Base-by-base conservation (phyloP, 805 yeast genomes). In the Blastobotrys terrestris region DNA sequence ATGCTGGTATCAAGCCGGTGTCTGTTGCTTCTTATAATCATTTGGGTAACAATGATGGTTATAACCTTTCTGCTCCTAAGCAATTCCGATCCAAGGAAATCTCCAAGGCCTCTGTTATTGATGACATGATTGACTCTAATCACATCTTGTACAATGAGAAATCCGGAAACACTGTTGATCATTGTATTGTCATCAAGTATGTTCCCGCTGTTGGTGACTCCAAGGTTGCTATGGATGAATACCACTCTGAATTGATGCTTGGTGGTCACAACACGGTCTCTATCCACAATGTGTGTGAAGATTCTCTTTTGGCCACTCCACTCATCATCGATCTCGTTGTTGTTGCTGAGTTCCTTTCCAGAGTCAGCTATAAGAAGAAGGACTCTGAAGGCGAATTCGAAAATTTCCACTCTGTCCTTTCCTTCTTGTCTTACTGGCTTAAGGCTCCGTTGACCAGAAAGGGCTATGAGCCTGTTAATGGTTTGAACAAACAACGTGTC, bases 171-270 rank as follows among this genome's bases (percentile, higher is more conserved):
- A 78, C 77, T 57, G 85, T 92, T 57, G 97, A 91, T 66, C 98
- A 91, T 71, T 86, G 95, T 73, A 91, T 91, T 69, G 97, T 91
- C 56, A 91, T 91, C 76, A 91, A 91, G 74, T 90, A 91, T 71
- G 74, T 92, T 67, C 86, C 87, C 53, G 97, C 97, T 6, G 97
- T 91, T 48, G 96, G 96, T 40, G 98, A 91, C 72, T 84, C 94
- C 59, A 91, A 91, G 76, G 96, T 91, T 58, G 98, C 98, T 50
- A 92, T 91, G 97, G 98, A 91, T 71, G 97, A 92, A 74, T 91
- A 91, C 75, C 89, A 92, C 75, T 85, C 95, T 53, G 97, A 91
- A 72, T 82, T 91, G 67, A 92, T 91, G 97, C 79, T 91, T 63
- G 98, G 98, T 56, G 98, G 98, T 45, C 97, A 91, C 74, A 92